Base-by-base conservation (phyloP, 2,329 filamentous ascomycete genomes). In the Aspergillus neotritici region DNA sequence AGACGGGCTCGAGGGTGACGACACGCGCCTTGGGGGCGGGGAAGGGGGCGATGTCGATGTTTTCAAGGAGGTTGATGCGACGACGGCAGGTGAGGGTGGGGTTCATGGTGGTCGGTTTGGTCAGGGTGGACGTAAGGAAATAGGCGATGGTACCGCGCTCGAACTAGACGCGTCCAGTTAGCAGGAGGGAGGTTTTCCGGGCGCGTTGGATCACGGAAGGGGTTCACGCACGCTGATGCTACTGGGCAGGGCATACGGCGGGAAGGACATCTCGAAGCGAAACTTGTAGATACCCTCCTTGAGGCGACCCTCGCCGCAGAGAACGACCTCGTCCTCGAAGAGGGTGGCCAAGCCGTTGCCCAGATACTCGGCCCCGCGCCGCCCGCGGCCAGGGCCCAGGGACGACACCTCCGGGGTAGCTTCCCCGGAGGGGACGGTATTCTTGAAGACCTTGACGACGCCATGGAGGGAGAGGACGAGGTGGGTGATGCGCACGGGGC, bases 111-210 rank as follows among this genome's bases (percentile, higher is more conserved):
- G 86, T 93, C 14, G 93, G 91, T 44, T 89, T 82, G 14, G 91
- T 97, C 44, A 97, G 67, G 7, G 89, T 96, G 28, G 91, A 85
- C 5, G 87, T 91, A 56, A 97, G 79, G 71, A 91, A 82, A 68
- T 97, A 98, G 14, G 86, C 84, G 56, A 98, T 87, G 2, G 87
- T 90, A 30, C 93, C 93, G 61, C 91, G 83, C 68, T 97, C 93
- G 65, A 98, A 98, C 89, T 97, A 48, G 34, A 44, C 21, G 28
- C 33, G n/a, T 46, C 8, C 29, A 31, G 35, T 12, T n/a, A 13
- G 4, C 4, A 16, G 36, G 25, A 44, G 34, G 29, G 16, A 39
- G 36, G 7, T 25, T 25, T 9, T 8, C 21, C 2, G 21, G 21
- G 21, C 21, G 21, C 21, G 2, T 8, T 8, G 21, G 21, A 9